Percentiles rank a stretch among this genome's conserved stretches.
Conservation (phyloP, 129 eudicot species). For the Artemisia tridentata region DNA sequence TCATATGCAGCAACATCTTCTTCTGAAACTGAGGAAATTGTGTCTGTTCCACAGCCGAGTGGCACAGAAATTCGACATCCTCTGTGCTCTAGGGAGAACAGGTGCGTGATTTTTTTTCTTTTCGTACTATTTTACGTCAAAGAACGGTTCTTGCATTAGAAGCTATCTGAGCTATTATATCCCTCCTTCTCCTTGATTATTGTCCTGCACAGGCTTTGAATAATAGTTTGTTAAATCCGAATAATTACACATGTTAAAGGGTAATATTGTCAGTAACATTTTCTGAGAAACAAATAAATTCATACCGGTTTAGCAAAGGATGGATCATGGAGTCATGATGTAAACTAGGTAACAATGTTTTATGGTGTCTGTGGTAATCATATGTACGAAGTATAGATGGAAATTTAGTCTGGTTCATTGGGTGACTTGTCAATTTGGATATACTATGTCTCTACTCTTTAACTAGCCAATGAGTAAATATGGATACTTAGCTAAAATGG, state of each 20-base stretch:
- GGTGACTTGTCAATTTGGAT: no score
- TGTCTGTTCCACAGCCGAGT: constrained; percentile 27
- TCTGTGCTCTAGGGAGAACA: constrained; percentile 47
- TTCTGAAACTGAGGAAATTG: constrained; percentile 69
- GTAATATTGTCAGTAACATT: not conserved
- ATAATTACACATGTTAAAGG: not conserved
- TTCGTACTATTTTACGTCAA: not conserved
- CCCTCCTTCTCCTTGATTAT: not conserved
- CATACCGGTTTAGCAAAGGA: not conserved
- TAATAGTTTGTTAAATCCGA: not conserved
- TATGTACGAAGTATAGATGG: no score
- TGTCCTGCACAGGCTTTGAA: constrained; percentile 3
- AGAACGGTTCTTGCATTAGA: not conserved
- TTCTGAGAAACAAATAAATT: not conserved
- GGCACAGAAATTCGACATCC: constrained; percentile 40
- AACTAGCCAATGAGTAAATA: not conserved
- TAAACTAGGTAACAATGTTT: no score
- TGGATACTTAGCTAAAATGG: no score
- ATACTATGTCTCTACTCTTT: no score
- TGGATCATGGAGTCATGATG: not conserved
- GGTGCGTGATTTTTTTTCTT: constrained; percentile 33
- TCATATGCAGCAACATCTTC: constrained; percentile 45
- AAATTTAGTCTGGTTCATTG: no score
- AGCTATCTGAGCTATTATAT: not conserved
- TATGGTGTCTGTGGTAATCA: no score